Conservation (phyloP, 73 alveolate species). For the Strombidium stylifer region DNA sequence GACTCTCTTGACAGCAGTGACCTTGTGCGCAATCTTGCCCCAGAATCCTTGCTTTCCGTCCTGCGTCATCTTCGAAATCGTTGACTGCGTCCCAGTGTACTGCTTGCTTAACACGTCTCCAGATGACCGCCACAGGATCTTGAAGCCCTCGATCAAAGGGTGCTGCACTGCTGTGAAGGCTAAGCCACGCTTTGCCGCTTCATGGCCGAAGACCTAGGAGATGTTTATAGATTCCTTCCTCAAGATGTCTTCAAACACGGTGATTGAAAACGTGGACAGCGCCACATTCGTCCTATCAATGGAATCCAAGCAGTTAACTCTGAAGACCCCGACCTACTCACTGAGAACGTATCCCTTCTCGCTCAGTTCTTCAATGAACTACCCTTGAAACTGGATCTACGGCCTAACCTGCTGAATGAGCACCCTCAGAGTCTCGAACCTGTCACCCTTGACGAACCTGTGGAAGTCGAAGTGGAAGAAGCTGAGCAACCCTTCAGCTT, state of each 20-base stretch:
- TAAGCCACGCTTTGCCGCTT: conserved; percentile 25
- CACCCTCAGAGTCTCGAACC: conserved; percentile 29
- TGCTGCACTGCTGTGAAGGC: conserved; percentile 27
- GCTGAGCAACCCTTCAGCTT: conserved; percentile 29
- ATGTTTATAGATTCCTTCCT: conserved; percentile 17
- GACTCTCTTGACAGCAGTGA: conserved; percentile 69
- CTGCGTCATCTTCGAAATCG: conserved; percentile 77
- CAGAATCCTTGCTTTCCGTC: conserved; percentile 78
- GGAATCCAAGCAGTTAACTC: conserved; percentile 76
- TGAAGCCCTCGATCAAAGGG: conserved; percentile 40
- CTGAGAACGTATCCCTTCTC: conserved; percentile 34
- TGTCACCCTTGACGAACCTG: conserved; percentile 46
- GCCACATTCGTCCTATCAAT: conserved; percentile 78
- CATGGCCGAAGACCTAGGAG: conserved; percentile 17
- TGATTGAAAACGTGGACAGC: conserved; percentile 60
- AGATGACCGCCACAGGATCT: conserved; percentile 81
- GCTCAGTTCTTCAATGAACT: conserved; percentile 55
- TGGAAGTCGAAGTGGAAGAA: conserved; percentile 61
- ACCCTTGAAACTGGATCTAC: conserved; percentile 14
- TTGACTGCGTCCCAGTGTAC: conserved; percentile 87
- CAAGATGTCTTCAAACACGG: conserved; percentile 19
- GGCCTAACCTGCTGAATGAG: conserved; percentile 37
- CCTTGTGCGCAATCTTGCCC: conserved; percentile 76
- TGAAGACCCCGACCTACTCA: conserved; percentile 58
- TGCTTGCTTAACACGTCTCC: conserved; percentile 80